Evolutionary conservation across 257 asterid genomes (phyloP), one percentile per base, ranked within the genome.

Genomic region (Vinca minor): DNA sequence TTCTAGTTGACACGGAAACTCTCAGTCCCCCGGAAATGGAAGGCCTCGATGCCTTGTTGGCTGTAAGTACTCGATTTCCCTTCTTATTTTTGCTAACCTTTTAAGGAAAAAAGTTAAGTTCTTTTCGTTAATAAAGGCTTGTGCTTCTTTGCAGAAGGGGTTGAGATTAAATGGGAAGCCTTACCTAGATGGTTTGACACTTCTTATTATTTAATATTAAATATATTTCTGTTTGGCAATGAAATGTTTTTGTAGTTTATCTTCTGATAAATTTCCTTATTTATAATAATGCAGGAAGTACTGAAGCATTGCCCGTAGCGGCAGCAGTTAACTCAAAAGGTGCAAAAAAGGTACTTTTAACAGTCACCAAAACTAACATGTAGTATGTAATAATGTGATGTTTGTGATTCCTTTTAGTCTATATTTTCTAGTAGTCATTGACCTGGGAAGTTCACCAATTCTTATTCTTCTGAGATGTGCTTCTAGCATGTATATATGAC

Each of bases 21-120:
- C 39, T 76, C 56, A 68, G 46, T 54, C 93, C 94, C 67, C 98
- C 98, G 4, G 54, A 61, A 4, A 87, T 92, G 96, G 91, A 87
- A 71, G 95, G 95, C 52, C 68, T 92, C 75, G 88, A 84, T 52
- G 81, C 66, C 50, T 74, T 88, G 31, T 42, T 78, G 31, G 76
- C 77, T 55, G 98, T 92, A 81, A 85, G 96, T 59, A 35, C 63
- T 50, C 36, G 2, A 17, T 62, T 46, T 56, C 34, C 61, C 18
- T 32, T 28, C 8, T 47, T n/a, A 62, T 46, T 46, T 8, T 10
- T 32, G 26, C 50, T 25, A 44, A 5, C 34, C 54, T 44, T 42
- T 45, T 69, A 18, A 23, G 2, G 29, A 54, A 11, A 38, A 62
- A 18, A 42, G 28, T 69, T 28, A 13, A 32, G 59, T 50, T 61